Conservation (phyloP, 2,329 filamentous ascomycete genomes). For the Talaromyces pinophilus region DNA sequence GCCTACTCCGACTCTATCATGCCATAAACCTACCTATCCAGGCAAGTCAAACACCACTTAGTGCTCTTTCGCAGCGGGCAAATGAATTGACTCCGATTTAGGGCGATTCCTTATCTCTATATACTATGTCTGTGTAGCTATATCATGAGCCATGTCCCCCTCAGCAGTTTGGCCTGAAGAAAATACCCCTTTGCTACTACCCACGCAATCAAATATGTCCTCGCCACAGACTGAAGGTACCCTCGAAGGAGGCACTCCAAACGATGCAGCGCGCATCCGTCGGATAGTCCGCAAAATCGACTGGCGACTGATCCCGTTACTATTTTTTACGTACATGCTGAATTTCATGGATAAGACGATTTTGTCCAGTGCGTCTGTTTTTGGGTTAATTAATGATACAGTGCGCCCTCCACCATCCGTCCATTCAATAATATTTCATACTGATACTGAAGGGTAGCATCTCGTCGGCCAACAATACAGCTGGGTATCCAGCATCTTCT, state of each 20-base stretch:
- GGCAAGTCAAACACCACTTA: neutral
- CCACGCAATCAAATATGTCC: neutral
- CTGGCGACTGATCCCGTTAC: slow-evolving; percentile 54
- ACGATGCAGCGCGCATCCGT: slow-evolving; percentile 12
- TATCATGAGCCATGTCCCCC: slow-evolving; percentile 5
- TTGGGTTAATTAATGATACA: slow-evolving; percentile 35
- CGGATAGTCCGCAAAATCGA: slow-evolving; percentile 59
- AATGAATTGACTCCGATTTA: neutral
- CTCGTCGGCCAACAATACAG: slow-evolving; percentile 23
- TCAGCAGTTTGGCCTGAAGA: neutral
- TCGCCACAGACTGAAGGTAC: neutral
- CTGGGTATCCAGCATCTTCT: slow-evolving; percentile 23
- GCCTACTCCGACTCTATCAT: neutral
- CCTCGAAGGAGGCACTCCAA: slow-evolving; percentile 4
- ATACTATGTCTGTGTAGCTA: neutral
- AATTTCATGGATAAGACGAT: slow-evolving; percentile 65
- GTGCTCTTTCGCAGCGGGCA: no score
- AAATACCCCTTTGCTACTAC: neutral
- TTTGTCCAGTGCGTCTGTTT: slow-evolving; percentile 41
- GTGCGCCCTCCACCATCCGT: slow-evolving; percentile 18
- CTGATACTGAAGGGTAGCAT: neutral
- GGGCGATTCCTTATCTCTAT: slow-evolving; percentile 22
- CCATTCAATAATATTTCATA: no score
- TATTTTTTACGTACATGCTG: slow-evolving; percentile 61
- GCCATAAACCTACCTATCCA: neutral